phyloP scores from a whole-genome alignment of 225 moss, liverwort and hornwort species.

The Lunularia cruciata region DNA sequence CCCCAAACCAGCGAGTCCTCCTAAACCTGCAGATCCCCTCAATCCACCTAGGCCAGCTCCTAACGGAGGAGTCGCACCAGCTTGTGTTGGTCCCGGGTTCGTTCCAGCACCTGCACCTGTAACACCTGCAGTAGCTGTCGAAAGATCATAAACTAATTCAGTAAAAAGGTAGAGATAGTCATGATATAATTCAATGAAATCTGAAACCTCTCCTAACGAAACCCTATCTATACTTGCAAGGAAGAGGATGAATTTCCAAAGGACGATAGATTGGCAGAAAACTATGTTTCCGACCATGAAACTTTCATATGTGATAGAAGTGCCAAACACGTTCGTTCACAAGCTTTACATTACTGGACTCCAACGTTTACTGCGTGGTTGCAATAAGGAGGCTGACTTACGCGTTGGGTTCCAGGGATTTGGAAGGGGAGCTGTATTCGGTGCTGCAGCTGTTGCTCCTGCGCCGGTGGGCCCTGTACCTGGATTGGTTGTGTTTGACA shows the following conservation, averaged over 20 bases:
- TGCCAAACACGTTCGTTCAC: too few relatives aligned
- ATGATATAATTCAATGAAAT: not conserved
- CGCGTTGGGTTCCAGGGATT: constrained; percentile 95
- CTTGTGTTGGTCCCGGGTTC: constrained; percentile 33
- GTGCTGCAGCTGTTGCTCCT: constrained; percentile 64
- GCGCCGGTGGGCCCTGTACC: constrained; percentile 32
- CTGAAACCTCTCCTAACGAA: too few relatives aligned
- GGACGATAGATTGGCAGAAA: too few relatives aligned
- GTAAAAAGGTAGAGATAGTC: not conserved
- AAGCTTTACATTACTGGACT: too few relatives aligned
- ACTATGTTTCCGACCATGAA: not conserved
- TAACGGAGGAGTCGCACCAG: constrained; percentile 37
- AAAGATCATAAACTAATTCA: not conserved
- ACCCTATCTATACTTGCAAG: too few relatives aligned
- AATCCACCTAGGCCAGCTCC: constrained; percentile 43
- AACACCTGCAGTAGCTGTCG: constrained; percentile 50
- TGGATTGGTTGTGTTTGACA: constrained; percentile 47
- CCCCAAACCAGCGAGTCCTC: constrained; percentile 74
- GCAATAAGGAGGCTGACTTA: constrained; percentile 34
- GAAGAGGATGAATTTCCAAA: too few relatives aligned
- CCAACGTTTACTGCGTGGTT: too few relatives aligned
- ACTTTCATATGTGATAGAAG: not conserved
- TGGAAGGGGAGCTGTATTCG: constrained; percentile 95
- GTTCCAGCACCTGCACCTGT: constrained; percentile 53
- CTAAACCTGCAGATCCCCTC: constrained; percentile 46